These are phyloP conservation scores for Arthrobotrys pseudoclavata DNA, from an alignment of 2,329 filamentous ascomycete species.

Conservation along the genomic window DNA sequence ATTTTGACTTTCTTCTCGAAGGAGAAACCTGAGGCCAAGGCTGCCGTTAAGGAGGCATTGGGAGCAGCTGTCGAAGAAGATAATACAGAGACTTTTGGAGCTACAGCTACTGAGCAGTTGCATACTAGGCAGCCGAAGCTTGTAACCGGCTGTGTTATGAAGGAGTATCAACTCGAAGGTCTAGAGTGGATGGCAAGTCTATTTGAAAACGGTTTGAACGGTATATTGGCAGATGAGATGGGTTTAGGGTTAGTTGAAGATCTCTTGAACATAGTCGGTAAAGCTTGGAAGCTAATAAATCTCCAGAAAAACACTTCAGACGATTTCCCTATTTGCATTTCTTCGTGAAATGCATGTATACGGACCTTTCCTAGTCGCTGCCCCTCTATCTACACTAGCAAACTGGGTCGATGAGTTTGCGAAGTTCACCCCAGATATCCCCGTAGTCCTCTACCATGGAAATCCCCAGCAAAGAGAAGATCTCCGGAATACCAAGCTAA, in stretches of 20 bases:
- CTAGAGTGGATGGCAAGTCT: conserved; percentile 88
- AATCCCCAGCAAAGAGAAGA: conserved; percentile 80
- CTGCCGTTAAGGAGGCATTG: conserved; percentile 72
- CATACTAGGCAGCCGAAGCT: conserved; percentile 85
- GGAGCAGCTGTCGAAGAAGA: conserved; percentile 72
- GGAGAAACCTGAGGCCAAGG: conserved; percentile 71
- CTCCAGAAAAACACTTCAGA: conserved; percentile 84
- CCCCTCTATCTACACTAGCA: conserved; percentile 88
- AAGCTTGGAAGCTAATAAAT: neutral
- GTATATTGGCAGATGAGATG: conserved; percentile 95
- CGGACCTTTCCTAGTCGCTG: conserved; percentile 90
- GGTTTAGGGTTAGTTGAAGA: conserved; percentile 72
- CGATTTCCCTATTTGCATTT: conserved; percentile 87
- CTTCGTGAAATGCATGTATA: conserved; percentile 88
- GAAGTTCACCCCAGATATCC: conserved; percentile 78
- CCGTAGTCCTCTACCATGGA: conserved; percentile 91
- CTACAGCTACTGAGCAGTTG: conserved; percentile 74
- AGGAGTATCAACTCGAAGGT: conserved; percentile 93
- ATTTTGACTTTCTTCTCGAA: conserved; percentile 75
- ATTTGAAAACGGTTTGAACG: conserved; percentile 91
- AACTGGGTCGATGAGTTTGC: conserved; percentile 96
- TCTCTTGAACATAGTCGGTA: conserved; percentile 33
- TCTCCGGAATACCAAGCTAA: conserved; percentile 71
- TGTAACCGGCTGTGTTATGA: conserved; percentile 89
- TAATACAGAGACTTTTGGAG: conserved; percentile 66